A percentile compares a stretch with the other conserved stretches of the same genome.
Conservation (phyloP, 2,329 filamentous ascomycete species). For the Colletotrichum sp. region DNA sequence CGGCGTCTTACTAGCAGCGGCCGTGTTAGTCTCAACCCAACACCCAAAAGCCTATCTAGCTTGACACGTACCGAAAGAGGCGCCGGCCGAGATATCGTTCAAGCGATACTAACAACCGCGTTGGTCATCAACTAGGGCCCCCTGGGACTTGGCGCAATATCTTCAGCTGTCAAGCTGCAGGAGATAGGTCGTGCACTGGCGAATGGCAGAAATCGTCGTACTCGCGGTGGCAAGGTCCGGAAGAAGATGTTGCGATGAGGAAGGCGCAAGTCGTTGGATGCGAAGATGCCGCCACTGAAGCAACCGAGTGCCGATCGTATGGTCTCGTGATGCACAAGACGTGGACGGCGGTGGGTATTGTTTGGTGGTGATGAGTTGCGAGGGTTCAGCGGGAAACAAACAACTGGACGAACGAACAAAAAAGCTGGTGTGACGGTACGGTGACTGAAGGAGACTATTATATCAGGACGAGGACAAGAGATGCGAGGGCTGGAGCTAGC, state of each 20-base stretch:
- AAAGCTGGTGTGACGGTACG: background rate
- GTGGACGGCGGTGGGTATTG: background rate
- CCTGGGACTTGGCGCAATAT: conserved; percentile 12
- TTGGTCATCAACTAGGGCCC: background rate
- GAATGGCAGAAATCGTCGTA: background rate
- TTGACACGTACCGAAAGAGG: background rate
- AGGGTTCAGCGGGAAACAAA: background rate
- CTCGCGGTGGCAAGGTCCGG: background rate
- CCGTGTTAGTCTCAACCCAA: conserved; percentile 10
- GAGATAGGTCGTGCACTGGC: conserved; percentile 5
- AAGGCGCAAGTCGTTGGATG: background rate
- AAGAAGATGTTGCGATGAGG: background rate
- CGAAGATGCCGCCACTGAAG: background rate
- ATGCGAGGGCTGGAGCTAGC: background rate
- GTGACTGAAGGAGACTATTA: conserved; percentile 6
- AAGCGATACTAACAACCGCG: background rate
- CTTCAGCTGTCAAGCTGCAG: conserved; percentile 11
- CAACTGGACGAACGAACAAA: background rate
- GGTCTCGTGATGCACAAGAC: background rate
- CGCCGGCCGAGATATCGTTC: background rate
- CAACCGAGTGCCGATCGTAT: background rate
- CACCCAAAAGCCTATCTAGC: background rate
- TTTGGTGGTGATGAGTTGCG: background rate
- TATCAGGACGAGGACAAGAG: background rate
- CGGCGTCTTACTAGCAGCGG: conserved; percentile 13